Evolutionary conservation across 1,284 basidiomycete genomes (phyloP).

Genomic region (Marasmius oreades): DNA sequence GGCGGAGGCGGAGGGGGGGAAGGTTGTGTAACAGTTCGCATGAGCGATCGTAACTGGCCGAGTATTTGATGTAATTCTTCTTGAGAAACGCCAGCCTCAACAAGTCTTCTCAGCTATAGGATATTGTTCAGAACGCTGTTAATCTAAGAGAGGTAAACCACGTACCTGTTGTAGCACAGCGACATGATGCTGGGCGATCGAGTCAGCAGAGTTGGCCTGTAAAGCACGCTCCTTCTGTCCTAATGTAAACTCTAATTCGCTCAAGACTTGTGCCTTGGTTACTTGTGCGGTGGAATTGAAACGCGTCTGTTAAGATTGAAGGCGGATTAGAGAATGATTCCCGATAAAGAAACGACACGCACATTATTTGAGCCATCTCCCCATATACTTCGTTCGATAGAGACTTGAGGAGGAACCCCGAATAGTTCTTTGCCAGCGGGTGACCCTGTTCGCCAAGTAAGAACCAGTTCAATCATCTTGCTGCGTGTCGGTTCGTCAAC

Average conservation of each 20-base stretch:
- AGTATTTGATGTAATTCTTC: conserved; percentile 81
- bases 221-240: conserved; percentile 70
- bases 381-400: conserved; percentile 79
- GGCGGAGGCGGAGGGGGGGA: conserved; percentile 27
- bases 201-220: conserved; percentile 66
- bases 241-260: conserved; percentile 75
- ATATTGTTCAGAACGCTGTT: conserved; percentile 14
- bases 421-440: conserved; percentile 82
- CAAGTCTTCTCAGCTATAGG: conserved; percentile 67
- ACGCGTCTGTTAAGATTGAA: conserved; percentile 2
- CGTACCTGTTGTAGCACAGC: conserved; percentile 71
- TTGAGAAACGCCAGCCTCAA: conserved; percentile 77
- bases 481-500: conserved; percentile 81
- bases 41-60: conserved; percentile 66
- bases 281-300: conserved; percentile 37
- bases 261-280: conserved; percentile 72
- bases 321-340: not conserved
- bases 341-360: conserved; percentile 22
- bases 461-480: conserved; percentile 95
- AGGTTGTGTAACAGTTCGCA: conserved; percentile 42
- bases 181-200: conserved; percentile 59
- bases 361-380: conserved; percentile 43
- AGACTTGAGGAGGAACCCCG: conserved; percentile 66
- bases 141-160: conserved; percentile 10
- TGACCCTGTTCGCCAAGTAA: conserved; percentile 87